Evolutionary conservation across 164 flowering plant species (phyloP).

Genomic region (Tetrastigma voinierianum): DNA sequence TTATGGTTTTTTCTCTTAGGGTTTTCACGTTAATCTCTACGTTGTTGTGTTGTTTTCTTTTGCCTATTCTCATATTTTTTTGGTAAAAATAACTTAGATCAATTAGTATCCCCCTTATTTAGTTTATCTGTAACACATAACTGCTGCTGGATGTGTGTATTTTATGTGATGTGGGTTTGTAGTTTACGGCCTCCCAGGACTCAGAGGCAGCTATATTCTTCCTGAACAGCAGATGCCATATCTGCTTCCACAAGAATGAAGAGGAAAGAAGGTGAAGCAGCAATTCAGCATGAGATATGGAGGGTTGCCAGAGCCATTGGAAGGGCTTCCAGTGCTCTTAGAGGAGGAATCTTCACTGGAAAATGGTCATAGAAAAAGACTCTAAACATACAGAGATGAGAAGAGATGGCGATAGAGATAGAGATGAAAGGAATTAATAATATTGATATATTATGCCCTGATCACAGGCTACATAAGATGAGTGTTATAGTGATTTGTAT

Average conservation of each 20-base stretch:
- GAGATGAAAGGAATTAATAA: too few species aligned
- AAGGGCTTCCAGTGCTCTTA: conserved; percentile 62
- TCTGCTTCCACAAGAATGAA: conserved; percentile 21
- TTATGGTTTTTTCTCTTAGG: too few species aligned
- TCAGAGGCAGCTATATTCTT: conserved; percentile 54
- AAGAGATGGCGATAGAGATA: too few species aligned
- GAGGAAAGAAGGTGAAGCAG: conserved; percentile 26
- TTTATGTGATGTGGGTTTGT: conserved; percentile 5
- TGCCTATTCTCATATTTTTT: too few species aligned
- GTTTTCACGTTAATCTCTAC: too few species aligned
- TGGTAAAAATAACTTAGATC: too few species aligned
- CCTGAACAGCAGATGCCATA: conserved; percentile 75
- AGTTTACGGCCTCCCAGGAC: conserved; percentile 66
- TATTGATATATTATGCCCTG: not conserved
- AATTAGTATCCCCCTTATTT: too few species aligned
- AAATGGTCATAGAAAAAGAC: not conserved
- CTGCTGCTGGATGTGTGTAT: too few species aligned
- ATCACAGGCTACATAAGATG: conserved; percentile 5
- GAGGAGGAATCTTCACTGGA: conserved; percentile 37
- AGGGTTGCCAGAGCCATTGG: conserved; percentile 78
- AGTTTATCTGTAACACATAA: too few species aligned
- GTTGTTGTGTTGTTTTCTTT: too few species aligned
- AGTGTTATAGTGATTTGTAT: not conserved
- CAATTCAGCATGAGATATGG: conserved; percentile 74
- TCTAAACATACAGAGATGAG: not conserved